Evolutionary conservation across 352 stramenopile genomes (phyloP).

Genomic region (Globisporangium iwayamae): DNA sequence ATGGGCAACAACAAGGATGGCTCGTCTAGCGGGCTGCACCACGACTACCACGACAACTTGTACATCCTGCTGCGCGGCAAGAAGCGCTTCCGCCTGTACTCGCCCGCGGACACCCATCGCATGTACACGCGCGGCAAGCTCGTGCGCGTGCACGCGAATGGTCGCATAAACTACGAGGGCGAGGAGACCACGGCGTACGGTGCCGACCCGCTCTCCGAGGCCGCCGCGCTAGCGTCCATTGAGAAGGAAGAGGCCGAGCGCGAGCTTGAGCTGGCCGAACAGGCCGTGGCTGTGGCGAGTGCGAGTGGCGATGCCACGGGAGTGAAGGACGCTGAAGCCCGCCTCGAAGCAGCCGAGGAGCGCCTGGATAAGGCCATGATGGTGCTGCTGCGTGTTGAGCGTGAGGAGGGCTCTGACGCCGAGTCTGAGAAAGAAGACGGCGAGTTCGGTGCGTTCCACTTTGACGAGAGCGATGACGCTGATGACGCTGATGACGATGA

Average conservation of each 20-base stretch:
- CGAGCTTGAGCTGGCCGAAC: slow-evolving; percentile 58
- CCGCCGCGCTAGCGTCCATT: slow-evolving; percentile 51
- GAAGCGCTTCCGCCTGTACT: slow-evolving; percentile 95
- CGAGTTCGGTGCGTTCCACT: slow-evolving; percentile 51
- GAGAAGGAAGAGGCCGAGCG: slow-evolving; percentile 58
- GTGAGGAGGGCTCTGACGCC: slow-evolving; percentile 31
- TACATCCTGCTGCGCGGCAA: slow-evolving; percentile 93
- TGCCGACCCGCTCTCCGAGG: slow-evolving; percentile 54
- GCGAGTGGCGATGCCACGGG: slow-evolving; percentile 40
- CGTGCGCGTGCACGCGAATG: slow-evolving; percentile 90
- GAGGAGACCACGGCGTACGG: slow-evolving; percentile 82
- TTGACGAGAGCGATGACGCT: slow-evolving; percentile 52
- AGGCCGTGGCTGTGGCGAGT: slow-evolving; percentile 25
- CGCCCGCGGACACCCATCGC: slow-evolving; percentile 76
- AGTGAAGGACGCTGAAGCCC: slow-evolving; percentile 33
- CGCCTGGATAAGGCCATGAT: slow-evolving; percentile 74
- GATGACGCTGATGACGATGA: slow-evolving; percentile 62
- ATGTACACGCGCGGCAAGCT: slow-evolving; percentile 92
- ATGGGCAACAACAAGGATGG: slow-evolving; percentile 88
- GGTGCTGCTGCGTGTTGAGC: slow-evolving; percentile 61
- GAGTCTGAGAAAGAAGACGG: slow-evolving; percentile 27
- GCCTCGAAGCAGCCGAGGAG: slow-evolving; percentile 54
- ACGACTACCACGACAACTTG: slow-evolving; percentile 99
- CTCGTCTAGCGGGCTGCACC: slow-evolving; percentile 92
- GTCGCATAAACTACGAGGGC: slow-evolving; percentile 94